Conservation (phyloP, 1,139 yeast species). For the Protomyces macrosporus region DNA sequence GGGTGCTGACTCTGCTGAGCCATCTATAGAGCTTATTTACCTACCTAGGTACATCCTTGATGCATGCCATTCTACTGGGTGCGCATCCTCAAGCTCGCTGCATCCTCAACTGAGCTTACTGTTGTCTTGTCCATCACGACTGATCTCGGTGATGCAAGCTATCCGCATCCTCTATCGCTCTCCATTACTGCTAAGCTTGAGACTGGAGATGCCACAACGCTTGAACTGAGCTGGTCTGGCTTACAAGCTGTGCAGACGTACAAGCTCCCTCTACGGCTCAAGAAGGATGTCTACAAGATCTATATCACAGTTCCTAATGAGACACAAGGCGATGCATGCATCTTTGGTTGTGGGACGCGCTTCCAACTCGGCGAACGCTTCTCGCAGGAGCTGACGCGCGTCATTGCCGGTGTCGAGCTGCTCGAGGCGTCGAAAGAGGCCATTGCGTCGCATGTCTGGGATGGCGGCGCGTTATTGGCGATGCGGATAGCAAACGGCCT, state of each 20-base stretch:
- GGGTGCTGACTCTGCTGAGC: not conserved
- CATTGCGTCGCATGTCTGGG: constrained; percentile 23
- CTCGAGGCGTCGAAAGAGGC: constrained; percentile 7
- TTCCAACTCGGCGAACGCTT: not conserved
- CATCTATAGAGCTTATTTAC: not conserved
- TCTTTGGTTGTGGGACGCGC: not conserved
- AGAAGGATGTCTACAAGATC: not conserved
- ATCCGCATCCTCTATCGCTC: not conserved
- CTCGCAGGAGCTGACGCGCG: not conserved
- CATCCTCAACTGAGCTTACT: not conserved
- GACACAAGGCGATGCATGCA: not conserved
- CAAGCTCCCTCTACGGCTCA: not conserved
- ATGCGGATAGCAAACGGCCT: not conserved
- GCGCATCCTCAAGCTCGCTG: not conserved
- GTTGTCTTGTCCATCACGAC: constrained; percentile 1
- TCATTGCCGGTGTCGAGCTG: not conserved
- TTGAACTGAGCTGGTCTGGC: not conserved
- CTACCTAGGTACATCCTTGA: not conserved
- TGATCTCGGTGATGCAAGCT: constrained; percentile 16
- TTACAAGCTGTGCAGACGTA: not conserved
- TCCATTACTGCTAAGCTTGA: not conserved
- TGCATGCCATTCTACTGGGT: not conserved
- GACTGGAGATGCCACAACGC: not conserved
- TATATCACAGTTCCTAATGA: not conserved
- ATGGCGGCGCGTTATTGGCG: constrained; percentile 6